A percentile compares a stretch with the other conserved stretches of the same genome.
phyloP scores from a whole-genome alignment of 2,329 filamentous ascomycete species.

The Monosporascus sp. region DNA sequence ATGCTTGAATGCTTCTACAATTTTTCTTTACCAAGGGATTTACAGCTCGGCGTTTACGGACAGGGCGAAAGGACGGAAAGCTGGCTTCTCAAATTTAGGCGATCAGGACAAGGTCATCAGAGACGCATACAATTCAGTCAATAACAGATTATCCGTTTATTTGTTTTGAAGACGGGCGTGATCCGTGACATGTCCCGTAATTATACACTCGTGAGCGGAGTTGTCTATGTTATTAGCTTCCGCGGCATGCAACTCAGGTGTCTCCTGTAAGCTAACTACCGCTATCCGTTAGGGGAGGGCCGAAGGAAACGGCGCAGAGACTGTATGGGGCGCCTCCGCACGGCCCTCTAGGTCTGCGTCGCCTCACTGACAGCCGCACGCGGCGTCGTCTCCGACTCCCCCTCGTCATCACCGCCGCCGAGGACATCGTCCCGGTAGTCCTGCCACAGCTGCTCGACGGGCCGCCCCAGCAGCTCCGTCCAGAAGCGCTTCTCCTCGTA shows the following conservation, averaged over 20 bases:
- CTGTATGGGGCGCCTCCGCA: neutral
- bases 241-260: too few species aligned
- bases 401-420: constrained; percentile 11
- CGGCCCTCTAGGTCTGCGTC: constrained; percentile 9
- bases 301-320: neutral
- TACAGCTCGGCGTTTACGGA: neutral
- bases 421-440: constrained; percentile 52
- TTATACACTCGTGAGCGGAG: too few species aligned
- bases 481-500: constrained; percentile 65
- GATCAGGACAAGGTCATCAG: too few species aligned
- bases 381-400: neutral
- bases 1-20: constrained; percentile 1
- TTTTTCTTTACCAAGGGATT: neutral
- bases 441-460: constrained; percentile 66
- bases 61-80: neutral
- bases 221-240: too few species aligned
- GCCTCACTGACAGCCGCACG: constrained; percentile 6
- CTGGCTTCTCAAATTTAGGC: too few species aligned
- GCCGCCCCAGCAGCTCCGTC: constrained; percentile 60
- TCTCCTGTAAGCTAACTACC: too few species aligned
- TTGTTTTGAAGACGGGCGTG: too few species aligned
- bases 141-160: too few species aligned
- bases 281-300: too few species aligned
- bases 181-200: too few species aligned
- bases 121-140: too few species aligned